These are phyloP conservation scores for Boletus fagicola DNA, from an alignment of 768 basidiomycete genomes.

Conservation along the genomic window DNA sequence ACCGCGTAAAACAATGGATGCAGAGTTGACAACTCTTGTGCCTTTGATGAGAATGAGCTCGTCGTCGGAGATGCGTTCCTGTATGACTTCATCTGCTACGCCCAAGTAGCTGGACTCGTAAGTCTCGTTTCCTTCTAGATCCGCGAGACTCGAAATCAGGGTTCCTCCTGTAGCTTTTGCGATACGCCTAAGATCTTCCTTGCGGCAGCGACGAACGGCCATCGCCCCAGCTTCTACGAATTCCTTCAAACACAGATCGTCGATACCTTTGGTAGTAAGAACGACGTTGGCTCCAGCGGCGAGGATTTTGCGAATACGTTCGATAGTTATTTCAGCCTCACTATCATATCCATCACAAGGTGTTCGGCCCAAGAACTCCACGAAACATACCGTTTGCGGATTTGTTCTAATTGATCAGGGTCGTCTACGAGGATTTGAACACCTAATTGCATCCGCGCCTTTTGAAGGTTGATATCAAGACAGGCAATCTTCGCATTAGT, in stretches of 20 bases:
- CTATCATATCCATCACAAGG: conserved; percentile 42
- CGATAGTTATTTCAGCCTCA: conserved; percentile 93
- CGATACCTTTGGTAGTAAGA: conserved; percentile 97
- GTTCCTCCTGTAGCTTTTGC: conserved; percentile 97
- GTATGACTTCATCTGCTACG: conserved; percentile 92
- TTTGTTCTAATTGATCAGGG: conserved; percentile 94
- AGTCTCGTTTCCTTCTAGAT: conserved; percentile 96
- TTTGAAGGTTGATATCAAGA: conserved; percentile 96
- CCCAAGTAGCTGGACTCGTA: conserved; percentile 91
- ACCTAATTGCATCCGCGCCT: conserved; percentile 95
- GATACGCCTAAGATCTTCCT: conserved; percentile 95
- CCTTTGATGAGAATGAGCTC: conserved; percentile 97
- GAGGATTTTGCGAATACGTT: conserved; percentile 93
- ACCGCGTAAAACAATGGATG: conserved; percentile 90
- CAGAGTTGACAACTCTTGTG: conserved; percentile 91
- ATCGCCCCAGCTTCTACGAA: conserved; percentile 99
- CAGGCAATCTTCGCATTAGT: conserved; percentile 95
- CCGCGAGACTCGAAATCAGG: conserved; percentile 87
- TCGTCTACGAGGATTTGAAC: conserved; percentile 97
- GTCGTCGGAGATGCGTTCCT: conserved; percentile 98
- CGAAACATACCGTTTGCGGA: conserved; percentile 74
- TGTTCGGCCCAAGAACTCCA: background rate
- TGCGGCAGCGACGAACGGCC: conserved; percentile 96
- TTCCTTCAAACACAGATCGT: conserved; percentile 96
- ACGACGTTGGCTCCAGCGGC: conserved; percentile 96